A percentile compares a stretch with the other conserved stretches of the same genome.
phyloP scores from a whole-genome alignment of 2,329 filamentous ascomycete genomes.

The Amauroascus verrucosus region DNA sequence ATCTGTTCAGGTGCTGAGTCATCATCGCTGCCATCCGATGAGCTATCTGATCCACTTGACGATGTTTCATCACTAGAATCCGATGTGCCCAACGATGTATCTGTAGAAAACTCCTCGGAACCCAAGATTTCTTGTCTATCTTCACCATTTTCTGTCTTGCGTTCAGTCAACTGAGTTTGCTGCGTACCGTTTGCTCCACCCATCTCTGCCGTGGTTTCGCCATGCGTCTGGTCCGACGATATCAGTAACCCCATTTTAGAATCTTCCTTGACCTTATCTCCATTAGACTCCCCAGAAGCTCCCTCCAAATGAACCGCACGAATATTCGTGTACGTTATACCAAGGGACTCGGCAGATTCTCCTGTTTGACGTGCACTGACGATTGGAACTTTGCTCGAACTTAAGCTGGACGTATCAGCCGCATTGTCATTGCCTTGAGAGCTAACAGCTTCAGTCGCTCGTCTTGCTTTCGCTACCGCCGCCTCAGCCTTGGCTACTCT shows the following conservation, averaged over 20 bases:
- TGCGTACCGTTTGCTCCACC: not conserved
- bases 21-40: constrained; percentile 13
- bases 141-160: not conserved
- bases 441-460: constrained; percentile 22
- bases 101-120: not conserved
- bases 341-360: no score
- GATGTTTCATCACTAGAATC: constrained; percentile 29
- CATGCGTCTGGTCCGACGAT: not conserved
- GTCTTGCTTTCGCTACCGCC: constrained; percentile 31
- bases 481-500: constrained; percentile 37
- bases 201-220: not conserved
- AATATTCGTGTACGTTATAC: not conserved
- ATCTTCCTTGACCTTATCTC: not conserved
- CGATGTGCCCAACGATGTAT: not conserved
- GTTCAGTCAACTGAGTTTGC: not conserved
- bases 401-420: not conserved
- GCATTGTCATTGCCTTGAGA: not conserved
- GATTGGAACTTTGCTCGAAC: not conserved
- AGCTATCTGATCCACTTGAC: constrained; percentile 25
- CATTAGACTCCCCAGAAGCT: not conserved
- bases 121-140: not conserved
- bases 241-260: not conserved
- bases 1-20: constrained; percentile 32
- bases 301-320: not conserved
- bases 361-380: not conserved